Percentiles rank a stretch among this genome's conserved stretches.
phyloP scores from a whole-genome alignment of 345 rosid genomes.

The Populus euphratica region DNA sequence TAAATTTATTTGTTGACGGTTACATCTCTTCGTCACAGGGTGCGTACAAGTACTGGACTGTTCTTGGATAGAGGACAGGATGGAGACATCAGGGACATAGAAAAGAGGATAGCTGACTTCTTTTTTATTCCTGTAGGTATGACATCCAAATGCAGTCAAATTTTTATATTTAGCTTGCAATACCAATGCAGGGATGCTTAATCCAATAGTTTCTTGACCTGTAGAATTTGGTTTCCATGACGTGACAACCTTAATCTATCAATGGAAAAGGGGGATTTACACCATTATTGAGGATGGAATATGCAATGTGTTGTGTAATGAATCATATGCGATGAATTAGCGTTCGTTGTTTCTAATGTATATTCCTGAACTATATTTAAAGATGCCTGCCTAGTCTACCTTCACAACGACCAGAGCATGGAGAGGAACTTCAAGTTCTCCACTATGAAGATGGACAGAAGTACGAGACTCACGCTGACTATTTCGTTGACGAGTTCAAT shows the following conservation, averaged over 20 bases:
- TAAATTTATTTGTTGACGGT: background rate
- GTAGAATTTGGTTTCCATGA: background rate
- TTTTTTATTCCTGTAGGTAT: conserved; percentile 75
- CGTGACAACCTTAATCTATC: background rate
- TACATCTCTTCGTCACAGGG: conserved; percentile 43
- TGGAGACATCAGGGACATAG: conserved; percentile 54
- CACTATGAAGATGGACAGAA: conserved; percentile 86
- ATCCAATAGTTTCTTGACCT: background rate
- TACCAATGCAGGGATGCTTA: background rate
- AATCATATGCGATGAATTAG: background rate
- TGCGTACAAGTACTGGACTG: conserved; percentile 90
- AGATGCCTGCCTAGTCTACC: background rate
- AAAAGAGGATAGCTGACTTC: conserved; percentile 87
- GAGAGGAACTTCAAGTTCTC: conserved; percentile 88
- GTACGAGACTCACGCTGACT: conserved; percentile 84
- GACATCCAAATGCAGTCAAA: conserved; percentile 4
- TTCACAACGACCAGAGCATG: conserved; percentile 58
- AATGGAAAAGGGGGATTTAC: background rate
- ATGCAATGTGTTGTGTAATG: background rate
- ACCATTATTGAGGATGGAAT: background rate
- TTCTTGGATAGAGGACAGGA: conserved; percentile 75
- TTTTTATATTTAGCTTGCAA: background rate
- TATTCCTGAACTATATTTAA: background rate
- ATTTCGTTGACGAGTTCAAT: conserved; percentile 86
- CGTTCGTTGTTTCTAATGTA: background rate